Evolutionary conservation across 805 yeast species (phyloP).

Genomic region (Pichia manshurica): DNA sequence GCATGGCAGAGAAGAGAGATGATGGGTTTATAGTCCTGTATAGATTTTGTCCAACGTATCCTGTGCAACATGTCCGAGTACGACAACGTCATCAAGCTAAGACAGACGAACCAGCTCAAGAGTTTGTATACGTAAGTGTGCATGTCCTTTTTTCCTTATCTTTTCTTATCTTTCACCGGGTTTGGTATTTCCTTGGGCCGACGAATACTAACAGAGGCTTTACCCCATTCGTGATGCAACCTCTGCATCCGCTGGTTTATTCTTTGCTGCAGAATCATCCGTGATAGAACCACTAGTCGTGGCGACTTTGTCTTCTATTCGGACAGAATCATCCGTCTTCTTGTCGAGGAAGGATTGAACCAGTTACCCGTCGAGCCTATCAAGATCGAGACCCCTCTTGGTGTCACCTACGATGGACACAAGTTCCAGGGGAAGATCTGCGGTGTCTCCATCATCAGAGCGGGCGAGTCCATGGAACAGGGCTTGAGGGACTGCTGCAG

Average conservation of each 20-base stretch:
- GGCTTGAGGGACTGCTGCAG: constrained; percentile 97
- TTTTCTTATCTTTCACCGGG: no score
- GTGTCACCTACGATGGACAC: constrained; percentile 66
- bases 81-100: constrained; percentile 60
- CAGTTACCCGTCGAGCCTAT: constrained; percentile 80
- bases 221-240: constrained; percentile 21
- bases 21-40: no score
- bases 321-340: constrained; percentile 85
- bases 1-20: no score
- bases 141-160: no score
- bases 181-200: no score
- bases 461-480: constrained; percentile 99
- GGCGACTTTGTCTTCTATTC: constrained; percentile 94
- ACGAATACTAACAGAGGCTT: no score
- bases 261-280: constrained; percentile 51
- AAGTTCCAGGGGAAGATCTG: constrained; percentile 87
- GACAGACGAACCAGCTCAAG: constrained; percentile 83
- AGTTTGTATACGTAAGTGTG: constrained; percentile 61
- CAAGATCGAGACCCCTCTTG: constrained; percentile 71
- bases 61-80: constrained; percentile 16
- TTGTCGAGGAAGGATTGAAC: constrained; percentile 94
- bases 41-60: background rate
- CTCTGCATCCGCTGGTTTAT: background rate
- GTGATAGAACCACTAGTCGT: constrained; percentile 74
- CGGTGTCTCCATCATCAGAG: constrained; percentile 96